Conservation (phyloP, 73 alveolate species). For the Urostyla sp. region DNA sequence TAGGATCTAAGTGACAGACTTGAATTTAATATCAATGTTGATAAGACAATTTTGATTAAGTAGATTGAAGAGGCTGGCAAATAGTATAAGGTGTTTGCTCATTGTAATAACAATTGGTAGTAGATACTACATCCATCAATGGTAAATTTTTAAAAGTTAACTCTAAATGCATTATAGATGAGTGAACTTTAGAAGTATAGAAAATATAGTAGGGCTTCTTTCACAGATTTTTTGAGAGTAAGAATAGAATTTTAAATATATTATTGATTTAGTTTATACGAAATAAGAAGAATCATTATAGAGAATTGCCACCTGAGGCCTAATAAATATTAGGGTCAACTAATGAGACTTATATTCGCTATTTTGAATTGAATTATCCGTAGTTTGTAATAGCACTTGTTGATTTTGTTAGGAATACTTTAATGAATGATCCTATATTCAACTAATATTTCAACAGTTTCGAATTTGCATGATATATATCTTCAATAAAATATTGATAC, state of each 20-base stretch:
- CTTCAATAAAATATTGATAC: no score
- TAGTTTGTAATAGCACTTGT: constrained; percentile 48
- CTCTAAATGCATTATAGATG: background rate
- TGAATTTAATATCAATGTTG: constrained; percentile 47
- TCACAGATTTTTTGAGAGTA: constrained; percentile 69
- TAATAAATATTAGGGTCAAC: constrained; percentile 65
- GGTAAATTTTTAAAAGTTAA: background rate
- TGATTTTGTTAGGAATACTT: constrained; percentile 42
- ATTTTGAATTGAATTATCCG: constrained; percentile 63
- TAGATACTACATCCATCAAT: background rate
- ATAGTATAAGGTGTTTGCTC: background rate
- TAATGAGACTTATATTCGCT: constrained; percentile 61
- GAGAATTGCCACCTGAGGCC: constrained; percentile 69
- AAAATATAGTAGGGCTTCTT: constrained; percentile 58
- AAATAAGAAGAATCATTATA: constrained; percentile 76
- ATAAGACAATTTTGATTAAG: background rate
- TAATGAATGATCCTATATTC: constrained; percentile 45
- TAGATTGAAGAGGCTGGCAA: constrained; percentile 27
- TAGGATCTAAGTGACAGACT: constrained; percentile 72
- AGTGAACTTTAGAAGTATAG: constrained; percentile 43
- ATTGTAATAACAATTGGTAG: constrained; percentile 21
- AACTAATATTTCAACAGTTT: constrained; percentile 36
- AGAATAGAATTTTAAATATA: background rate
- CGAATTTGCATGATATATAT: no score
- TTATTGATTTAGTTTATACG: constrained; percentile 65